Percentiles rank a stretch among this genome's conserved stretches.
Conservation (phyloP, 306 rosid species). For the Trifolium subterraneum region DNA sequence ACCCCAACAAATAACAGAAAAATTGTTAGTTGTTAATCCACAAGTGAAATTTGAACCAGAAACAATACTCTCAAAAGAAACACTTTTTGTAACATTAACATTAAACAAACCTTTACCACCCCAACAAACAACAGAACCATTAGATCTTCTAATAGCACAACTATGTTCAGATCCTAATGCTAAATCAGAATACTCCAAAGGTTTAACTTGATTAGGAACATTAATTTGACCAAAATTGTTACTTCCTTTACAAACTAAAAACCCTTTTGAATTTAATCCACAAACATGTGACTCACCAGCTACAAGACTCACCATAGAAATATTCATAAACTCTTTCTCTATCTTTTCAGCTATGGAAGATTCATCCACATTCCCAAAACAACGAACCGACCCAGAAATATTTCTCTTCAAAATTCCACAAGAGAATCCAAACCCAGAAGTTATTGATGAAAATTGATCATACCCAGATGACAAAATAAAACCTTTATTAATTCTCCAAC, state of each 20-base stretch:
- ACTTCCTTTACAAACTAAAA: slow-evolving; percentile 65
- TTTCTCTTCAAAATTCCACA: slow-evolving; percentile 63
- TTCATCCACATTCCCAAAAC: slow-evolving; percentile 64
- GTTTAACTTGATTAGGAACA: slow-evolving; percentile 50
- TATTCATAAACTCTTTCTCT: slow-evolving; percentile 53
- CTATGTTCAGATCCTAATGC: slow-evolving; percentile 77
- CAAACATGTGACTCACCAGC: slow-evolving; percentile 87
- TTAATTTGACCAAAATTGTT: slow-evolving; percentile 70
- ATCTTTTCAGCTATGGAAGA: slow-evolving; percentile 39
- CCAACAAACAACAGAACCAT: slow-evolving; percentile 83
- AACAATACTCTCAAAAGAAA: slow-evolving; percentile 67
- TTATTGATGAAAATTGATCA: slow-evolving; percentile 56
- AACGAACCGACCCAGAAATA: slow-evolving; percentile 50
- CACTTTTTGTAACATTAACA: slow-evolving; percentile 36
- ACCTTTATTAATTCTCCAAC: slow-evolving; percentile 59
- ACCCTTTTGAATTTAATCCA: slow-evolving; percentile 66
- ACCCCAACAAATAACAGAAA: slow-evolving; percentile 89
- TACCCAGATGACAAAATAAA: slow-evolving; percentile 42
- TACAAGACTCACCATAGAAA: slow-evolving; percentile 59
- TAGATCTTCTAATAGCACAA: slow-evolving; percentile 64
- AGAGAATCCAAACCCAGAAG: slow-evolving; percentile 88
- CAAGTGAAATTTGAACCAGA: slow-evolving; percentile 79
- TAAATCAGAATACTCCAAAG: slow-evolving; percentile 56
- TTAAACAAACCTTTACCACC: slow-evolving; percentile 62
- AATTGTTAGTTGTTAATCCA: slow-evolving; percentile 62